phyloP scores from a whole-genome alignment of 1,284 basidiomycete species.

The Ustilago curta region DNA sequence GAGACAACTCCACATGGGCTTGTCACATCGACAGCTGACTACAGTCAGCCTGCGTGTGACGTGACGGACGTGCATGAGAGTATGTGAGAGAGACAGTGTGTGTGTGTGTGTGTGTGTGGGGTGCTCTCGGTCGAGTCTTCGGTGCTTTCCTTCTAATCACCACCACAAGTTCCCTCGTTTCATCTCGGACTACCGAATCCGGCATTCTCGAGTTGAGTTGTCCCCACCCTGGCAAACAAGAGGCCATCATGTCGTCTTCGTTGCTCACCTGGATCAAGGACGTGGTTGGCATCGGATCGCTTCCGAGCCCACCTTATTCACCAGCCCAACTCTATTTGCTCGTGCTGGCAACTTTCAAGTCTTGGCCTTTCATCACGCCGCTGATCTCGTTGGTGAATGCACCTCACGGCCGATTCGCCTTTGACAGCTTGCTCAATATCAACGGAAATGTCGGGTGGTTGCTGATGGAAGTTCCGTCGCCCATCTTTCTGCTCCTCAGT shows the following conservation, averaged over 20 bases:
- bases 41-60: too few species aligned
- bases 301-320: constrained; percentile 47
- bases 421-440: constrained; percentile 52
- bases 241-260: constrained; percentile 16
- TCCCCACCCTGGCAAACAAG: background rate
- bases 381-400: constrained; percentile 74
- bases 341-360: constrained; percentile 68
- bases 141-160: background rate
- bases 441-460: constrained; percentile 78
- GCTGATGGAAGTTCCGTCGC: constrained; percentile 84
- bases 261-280: constrained; percentile 46
- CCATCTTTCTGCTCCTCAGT: constrained; percentile 73
- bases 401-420: constrained; percentile 80
- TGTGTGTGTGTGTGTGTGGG: too few species aligned
- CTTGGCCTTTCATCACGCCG: constrained; percentile 70
- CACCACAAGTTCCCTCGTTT: background rate
- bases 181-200: constrained; percentile 1
- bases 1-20: too few species aligned
- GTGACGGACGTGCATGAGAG: too few species aligned
- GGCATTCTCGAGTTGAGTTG: background rate
- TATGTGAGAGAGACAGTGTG: too few species aligned
- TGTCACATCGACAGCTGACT: too few species aligned
- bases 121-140: too few species aligned
- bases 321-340: constrained; percentile 55
- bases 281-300: constrained; percentile 33